Evolutionary conservation across 352 stramenopile species (phyloP).

Genomic region (Globisporangium megalacanthum): DNA sequence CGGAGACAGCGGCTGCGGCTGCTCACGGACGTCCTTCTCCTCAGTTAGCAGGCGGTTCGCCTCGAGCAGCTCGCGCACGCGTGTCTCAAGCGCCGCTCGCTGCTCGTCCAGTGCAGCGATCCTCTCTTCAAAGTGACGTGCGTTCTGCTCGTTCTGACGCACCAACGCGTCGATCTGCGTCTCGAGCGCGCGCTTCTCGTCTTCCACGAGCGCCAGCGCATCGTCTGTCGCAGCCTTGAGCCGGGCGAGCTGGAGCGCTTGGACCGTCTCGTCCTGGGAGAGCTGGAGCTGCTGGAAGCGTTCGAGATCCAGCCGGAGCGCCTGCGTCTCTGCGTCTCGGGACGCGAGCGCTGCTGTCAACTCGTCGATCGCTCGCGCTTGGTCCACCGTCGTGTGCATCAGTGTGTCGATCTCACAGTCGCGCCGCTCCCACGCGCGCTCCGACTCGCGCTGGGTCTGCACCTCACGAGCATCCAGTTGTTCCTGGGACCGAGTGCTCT

Average conservation of each 20-base stretch:
- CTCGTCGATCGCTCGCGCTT: slow-evolving; percentile 28
- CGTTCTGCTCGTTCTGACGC: slow-evolving; percentile 7
- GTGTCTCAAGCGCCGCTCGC: slow-evolving; percentile 8
- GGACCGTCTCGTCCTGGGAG: slow-evolving; percentile 72
- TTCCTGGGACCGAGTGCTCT: slow-evolving; percentile 1
- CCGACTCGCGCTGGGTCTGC: slow-evolving; percentile 3
- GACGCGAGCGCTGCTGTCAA: slow-evolving; percentile 19
- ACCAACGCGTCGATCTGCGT: slow-evolving; percentile 17
- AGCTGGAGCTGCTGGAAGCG: slow-evolving; percentile 38
- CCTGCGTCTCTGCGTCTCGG: slow-evolving; percentile 25
- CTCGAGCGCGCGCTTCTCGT: slow-evolving; percentile 52
- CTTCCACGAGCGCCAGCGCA: slow-evolving; percentile 43
- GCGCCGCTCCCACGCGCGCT: slow-evolving; percentile 9
- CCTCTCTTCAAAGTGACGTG: background rate
- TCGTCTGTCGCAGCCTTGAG: slow-evolving; percentile 58
- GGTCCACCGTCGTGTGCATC: slow-evolving; percentile 34
- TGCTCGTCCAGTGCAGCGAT: slow-evolving; percentile 15
- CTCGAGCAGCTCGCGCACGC: slow-evolving; percentile 23
- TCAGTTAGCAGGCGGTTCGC: slow-evolving; percentile 20
- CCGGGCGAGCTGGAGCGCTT: slow-evolving; percentile 56
- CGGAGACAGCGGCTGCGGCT: background rate
- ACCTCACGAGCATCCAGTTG: slow-evolving; percentile 1
- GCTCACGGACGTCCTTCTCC: slow-evolving; percentile 7
- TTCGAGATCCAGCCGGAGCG: slow-evolving; percentile 26
- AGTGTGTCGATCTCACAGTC: slow-evolving; percentile 42